Conservation (phyloP, 495 filamentous ascomycete species). For the Cercophora sp. region DNA sequence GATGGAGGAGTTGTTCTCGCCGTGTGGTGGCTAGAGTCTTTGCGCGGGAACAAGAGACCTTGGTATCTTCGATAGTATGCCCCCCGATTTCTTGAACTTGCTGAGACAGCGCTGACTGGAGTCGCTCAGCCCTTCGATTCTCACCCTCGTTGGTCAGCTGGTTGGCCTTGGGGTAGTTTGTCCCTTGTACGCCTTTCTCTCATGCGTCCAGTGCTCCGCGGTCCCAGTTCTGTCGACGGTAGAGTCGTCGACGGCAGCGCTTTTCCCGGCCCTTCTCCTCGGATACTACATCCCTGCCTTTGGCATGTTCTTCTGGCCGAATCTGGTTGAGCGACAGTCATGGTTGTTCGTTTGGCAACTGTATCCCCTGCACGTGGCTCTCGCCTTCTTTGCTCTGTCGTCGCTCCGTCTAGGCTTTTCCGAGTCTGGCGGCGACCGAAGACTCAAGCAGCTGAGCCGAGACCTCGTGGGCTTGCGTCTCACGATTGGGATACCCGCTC, state of each 20-base stretch:
- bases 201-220: conserved; percentile 3
- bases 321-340: neutral
- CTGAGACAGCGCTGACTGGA: neutral
- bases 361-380: conserved; percentile 1
- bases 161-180: conserved; percentile 18
- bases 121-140: conserved; percentile 20
- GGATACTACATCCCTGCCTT: conserved; percentile 12
- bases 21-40: conserved; percentile 22
- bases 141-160: conserved; percentile 16
- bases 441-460: neutral
- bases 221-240: neutral
- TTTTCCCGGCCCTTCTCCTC: conserved; percentile 10
- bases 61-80: conserved; percentile 16
- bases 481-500: neutral
- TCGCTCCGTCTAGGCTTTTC: neutral
- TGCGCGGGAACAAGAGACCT: conserved; percentile 3
- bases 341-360: conserved; percentile 14
- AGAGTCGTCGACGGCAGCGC: neutral
- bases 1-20: conserved; percentile 15
- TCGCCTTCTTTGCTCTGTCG: conserved; percentile 1
- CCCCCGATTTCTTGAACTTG: neutral
- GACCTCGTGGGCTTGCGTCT: conserved; percentile 1
- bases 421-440: neutral
- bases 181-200: conserved; percentile 20
- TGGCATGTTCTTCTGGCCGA: conserved; percentile 7